Percentiles rank a stretch among this genome's conserved stretches.
phyloP scores from a whole-genome alignment of 208 protist genomes.

The Leptomonas pyrrhocoris region DNA sequence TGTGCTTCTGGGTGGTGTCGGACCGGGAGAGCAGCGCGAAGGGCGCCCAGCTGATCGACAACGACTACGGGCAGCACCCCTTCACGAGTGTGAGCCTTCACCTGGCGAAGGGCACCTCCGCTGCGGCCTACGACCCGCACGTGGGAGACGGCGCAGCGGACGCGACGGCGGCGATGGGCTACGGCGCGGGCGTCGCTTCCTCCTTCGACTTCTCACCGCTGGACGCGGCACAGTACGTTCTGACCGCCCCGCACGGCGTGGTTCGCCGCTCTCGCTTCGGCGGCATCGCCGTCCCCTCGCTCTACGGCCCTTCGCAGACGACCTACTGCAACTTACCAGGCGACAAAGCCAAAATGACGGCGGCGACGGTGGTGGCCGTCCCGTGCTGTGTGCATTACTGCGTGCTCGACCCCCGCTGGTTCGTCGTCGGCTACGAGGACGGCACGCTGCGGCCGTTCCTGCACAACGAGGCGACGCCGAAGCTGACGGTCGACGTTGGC shows the following conservation, averaged over 20 bases:
- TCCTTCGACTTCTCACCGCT: constrained; percentile 66
- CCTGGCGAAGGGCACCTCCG: constrained; percentile 27
- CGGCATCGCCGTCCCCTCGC: constrained; percentile 65
- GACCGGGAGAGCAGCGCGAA: constrained; percentile 49
- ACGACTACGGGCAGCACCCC: constrained; percentile 66
- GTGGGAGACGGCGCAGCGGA: background rate
- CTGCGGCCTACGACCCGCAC: background rate
- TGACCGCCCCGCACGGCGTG: constrained; percentile 63
- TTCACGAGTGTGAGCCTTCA: constrained; percentile 46
- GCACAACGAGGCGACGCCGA: constrained; percentile 48
- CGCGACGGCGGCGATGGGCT: constrained; percentile 1
- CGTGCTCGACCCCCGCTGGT: constrained; percentile 59
- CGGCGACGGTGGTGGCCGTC: constrained; percentile 31
- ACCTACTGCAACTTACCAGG: background rate
- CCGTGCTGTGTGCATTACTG: constrained; percentile 71
- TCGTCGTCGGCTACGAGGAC: constrained; percentile 82
- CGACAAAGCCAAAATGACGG: background rate
- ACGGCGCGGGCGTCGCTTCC: constrained; percentile 17
- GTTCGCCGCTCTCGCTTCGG: constrained; percentile 70
- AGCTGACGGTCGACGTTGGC: constrained; percentile 68
- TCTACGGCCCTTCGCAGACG: constrained; percentile 50
- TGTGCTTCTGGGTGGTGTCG: constrained; percentile 74
- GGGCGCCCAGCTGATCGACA: constrained; percentile 40
- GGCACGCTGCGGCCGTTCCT: constrained; percentile 77
- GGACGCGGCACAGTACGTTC: constrained; percentile 69